phyloP scores from a whole-genome alignment of 2,329 filamentous ascomycete species.

The Cladosporium austrohemisphaericum region DNA sequence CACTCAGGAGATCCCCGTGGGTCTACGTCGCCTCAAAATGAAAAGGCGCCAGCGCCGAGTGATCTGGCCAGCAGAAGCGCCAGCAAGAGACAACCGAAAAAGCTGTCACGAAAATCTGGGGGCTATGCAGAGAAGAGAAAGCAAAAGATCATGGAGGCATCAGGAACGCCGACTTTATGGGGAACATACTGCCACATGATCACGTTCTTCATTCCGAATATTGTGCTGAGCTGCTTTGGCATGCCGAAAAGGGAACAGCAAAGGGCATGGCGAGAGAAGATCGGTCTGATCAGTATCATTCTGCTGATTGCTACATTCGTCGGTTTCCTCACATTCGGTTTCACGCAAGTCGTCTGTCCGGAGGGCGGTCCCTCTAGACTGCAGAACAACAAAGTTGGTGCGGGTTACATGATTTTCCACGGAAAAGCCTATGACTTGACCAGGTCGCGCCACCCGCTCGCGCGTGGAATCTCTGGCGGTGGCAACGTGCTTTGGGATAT shows the following conservation, averaged over 20 bases:
- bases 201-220: conserved; percentile 91
- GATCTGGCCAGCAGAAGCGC: conserved; percentile 32
- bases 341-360: conserved; percentile 83
- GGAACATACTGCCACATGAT: conserved; percentile 90
- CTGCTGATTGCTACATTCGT: conserved; percentile 81
- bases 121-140: conserved; percentile 58
- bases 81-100: conserved; percentile 29
- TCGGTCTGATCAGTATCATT: conserved; percentile 93
- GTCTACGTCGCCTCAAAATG: conserved; percentile 39
- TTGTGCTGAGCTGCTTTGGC: conserved; percentile 78
- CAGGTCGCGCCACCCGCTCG: conserved; percentile 71
- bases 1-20: conserved; percentile 32
- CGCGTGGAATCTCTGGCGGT: conserved; percentile 68
- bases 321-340: conserved; percentile 94
- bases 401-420: conserved; percentile 93
- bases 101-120: conserved; percentile 59
- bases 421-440: conserved; percentile 83
- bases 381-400: conserved; percentile 74
- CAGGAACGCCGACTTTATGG: conserved; percentile 83
- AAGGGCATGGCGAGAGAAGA: conserved; percentile 95
- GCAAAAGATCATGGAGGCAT: conserved; percentile 58
- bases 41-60: conserved; percentile 23
- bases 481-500: conserved; percentile 85
- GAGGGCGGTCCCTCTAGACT: conserved; percentile 63
- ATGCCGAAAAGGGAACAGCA: conserved; percentile 82